These are phyloP conservation scores for Rhodotorula sp. DNA, from an alignment of 1,284 basidiomycete species.

Conservation along the genomic window DNA sequence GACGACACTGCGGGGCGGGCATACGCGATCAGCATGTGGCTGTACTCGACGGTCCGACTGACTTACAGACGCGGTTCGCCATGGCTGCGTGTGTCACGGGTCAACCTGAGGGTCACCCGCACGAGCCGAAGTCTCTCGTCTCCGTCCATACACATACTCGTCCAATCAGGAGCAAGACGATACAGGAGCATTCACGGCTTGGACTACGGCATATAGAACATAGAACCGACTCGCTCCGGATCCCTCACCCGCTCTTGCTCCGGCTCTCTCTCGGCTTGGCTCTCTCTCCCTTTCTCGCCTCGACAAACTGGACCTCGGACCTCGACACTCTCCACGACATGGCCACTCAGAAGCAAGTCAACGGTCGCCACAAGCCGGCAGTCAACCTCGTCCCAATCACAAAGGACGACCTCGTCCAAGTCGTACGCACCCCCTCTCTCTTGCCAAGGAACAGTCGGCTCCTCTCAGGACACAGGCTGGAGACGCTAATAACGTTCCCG, in stretches of 20 bases:
- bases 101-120: neutral
- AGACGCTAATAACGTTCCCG: neutral
- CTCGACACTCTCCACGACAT: neutral
- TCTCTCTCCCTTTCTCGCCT: neutral
- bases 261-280: neutral
- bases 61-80: conserved; percentile 27
- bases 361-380: neutral
- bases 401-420: neutral
- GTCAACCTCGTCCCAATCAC: conserved; percentile 6
- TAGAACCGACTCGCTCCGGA: neutral
- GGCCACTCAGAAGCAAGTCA: neutral
- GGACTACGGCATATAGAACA: neutral
- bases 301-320: neutral
- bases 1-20: conserved; percentile 12
- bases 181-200: neutral
- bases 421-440: neutral
- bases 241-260: neutral
- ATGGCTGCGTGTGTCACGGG: conserved; percentile 6
- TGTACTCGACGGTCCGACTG: neutral
- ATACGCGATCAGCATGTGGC: neutral
- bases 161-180: neutral
- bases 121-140: neutral
- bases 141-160: neutral
- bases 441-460: neutral
- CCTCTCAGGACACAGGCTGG: neutral